Base-by-base conservation (phyloP, 31 red algal species). In the Odonthalia washingtoniensis region DNA sequence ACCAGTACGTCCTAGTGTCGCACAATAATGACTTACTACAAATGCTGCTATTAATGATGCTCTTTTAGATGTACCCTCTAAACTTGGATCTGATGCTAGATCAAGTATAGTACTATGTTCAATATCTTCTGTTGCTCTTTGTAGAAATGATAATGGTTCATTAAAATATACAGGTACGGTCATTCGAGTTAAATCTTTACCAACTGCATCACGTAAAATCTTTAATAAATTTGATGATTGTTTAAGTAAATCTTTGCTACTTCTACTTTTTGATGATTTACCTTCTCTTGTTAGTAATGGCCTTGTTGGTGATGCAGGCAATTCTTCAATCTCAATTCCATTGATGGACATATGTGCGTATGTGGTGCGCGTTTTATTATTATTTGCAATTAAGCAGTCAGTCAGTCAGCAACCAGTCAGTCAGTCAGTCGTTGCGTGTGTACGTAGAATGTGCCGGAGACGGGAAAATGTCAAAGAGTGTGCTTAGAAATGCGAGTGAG, bases 121-220 rank as follows among this genome's bases (percentile, higher is more conserved):
- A 38, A 98, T n/a, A 43, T 98, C 96, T 72, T 98, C 96, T 30
- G 89, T 81, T 33, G 93, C 70, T 0, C 96, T 86, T 74, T 98
- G 96, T 45, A 98, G 78, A 43, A 98, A 94, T n/a, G 96, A 98
- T 1, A 98, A 39, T 2, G 96, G 96, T 66, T 98, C 96, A 70
- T 95, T 98, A 80, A 98, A 98, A 18, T 84, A 81, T 21, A 98
- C 93, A 40, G 96, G 96, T 31, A 98, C 68, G 40, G 93, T 75
- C 74, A 98, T 95, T n/a, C 81, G 90, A 40, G 93, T 83, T 41
- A 98, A 90, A 79, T 98, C 96, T 27, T 90, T 93, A 37, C 94
- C 90, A 74, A 98, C 65, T 4, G 96, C 70, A 66, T 94, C 90
- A 33, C 87, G 89, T 43, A 98, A 46, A 14, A 97, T 83, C 45